phyloP scores from a whole-genome alignment of 1,139 yeast species.

The Lodderomyces orthopsilosis region DNA sequence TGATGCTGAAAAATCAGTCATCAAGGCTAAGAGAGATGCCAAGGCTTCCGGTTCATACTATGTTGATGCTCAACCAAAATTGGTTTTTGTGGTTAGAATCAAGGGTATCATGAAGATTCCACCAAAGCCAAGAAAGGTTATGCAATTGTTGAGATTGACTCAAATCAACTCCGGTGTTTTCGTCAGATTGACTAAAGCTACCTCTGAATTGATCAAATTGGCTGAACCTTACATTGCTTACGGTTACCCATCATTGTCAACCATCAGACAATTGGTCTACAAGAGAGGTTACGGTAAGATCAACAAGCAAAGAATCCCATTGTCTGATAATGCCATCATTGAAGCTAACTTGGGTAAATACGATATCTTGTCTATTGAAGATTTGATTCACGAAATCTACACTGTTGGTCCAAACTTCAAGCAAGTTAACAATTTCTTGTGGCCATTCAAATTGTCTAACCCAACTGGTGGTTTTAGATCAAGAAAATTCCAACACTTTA shows the following conservation, averaged over 20 bases:
- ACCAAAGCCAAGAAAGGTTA: conserved; percentile 99
- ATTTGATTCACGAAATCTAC: conserved; percentile 97
- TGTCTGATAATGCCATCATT: conserved; percentile 90
- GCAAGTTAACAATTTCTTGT: conserved; percentile 99
- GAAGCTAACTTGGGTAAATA: conserved; percentile 93
- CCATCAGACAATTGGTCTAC: conserved; percentile 96
- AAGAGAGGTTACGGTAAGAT: conserved; percentile 99
- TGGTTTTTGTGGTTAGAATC: conserved; percentile 97
- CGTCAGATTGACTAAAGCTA: conserved; percentile 98
- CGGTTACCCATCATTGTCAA: conserved; percentile 98
- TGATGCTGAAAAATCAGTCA: conserved; percentile 90
- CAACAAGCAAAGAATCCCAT: conserved; percentile 97
- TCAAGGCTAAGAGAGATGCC: conserved; percentile 94
- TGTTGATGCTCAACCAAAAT: conserved; percentile 96
- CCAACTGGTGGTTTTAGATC: conserved; percentile 99
- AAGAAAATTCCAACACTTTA: conserved; percentile 98
- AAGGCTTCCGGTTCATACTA: conserved; percentile 95
- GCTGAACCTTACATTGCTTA: conserved; percentile 99
- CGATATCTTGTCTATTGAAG: conserved; percentile 96
- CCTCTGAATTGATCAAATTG: conserved; percentile 91
- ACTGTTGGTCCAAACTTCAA: conserved; percentile 99
- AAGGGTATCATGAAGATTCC: conserved; percentile 99
- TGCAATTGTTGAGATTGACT: conserved; percentile 95
- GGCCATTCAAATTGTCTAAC: conserved; percentile 99
- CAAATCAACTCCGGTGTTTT: conserved; percentile 99